These are phyloP conservation scores for Colletotrichum tanaceti DNA, from an alignment of 2,329 filamentous ascomycete species.

Conservation along the genomic window DNA sequence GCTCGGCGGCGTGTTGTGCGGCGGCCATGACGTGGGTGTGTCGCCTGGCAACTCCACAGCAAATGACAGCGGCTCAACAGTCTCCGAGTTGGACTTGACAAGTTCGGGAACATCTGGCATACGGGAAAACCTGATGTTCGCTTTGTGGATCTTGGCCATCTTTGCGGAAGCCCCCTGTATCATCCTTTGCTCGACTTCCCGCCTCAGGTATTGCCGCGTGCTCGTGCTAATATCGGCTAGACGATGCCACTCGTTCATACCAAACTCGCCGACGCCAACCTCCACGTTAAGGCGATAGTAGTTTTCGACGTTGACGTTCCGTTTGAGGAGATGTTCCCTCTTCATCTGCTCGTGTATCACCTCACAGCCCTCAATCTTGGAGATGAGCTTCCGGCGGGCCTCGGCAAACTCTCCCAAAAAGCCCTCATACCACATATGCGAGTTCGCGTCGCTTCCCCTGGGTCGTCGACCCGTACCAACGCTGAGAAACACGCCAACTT, in stretches of 20 bases:
- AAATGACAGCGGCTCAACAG: conserved; percentile 62
- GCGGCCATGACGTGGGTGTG: conserved; percentile 54
- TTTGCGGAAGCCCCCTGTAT: conserved; percentile 81
- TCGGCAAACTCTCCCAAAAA: conserved; percentile 95
- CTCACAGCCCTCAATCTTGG: conserved; percentile 96
- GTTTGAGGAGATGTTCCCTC: conserved; percentile 78
- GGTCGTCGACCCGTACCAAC: conserved; percentile 92
- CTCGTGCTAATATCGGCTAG: conserved; percentile 95
- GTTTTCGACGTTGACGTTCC: conserved; percentile 85
- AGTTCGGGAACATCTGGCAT: conserved; percentile 57
- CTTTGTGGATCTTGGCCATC: conserved; percentile 83
- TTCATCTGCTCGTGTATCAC: conserved; percentile 89
- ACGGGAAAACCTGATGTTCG: conserved; percentile 75
- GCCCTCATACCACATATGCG: conserved; percentile 90
- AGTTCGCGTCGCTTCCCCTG: conserved; percentile 72
- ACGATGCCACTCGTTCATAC: conserved; percentile 98
- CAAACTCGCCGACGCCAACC: conserved; percentile 94
- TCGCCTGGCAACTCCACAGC: conserved; percentile 71
- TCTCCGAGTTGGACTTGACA: conserved; percentile 55
- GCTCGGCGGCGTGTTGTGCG: conserved; percentile 53
- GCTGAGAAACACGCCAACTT: conserved; percentile 91
- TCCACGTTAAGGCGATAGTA: conserved; percentile 98
- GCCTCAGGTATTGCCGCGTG: conserved; percentile 84
- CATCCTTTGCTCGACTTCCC: conserved; percentile 79
- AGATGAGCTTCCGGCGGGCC: conserved; percentile 82